phyloP scores from a whole-genome alignment of 2,329 filamentous ascomycete species.

The Macrophomina pseudophaseolina region DNA sequence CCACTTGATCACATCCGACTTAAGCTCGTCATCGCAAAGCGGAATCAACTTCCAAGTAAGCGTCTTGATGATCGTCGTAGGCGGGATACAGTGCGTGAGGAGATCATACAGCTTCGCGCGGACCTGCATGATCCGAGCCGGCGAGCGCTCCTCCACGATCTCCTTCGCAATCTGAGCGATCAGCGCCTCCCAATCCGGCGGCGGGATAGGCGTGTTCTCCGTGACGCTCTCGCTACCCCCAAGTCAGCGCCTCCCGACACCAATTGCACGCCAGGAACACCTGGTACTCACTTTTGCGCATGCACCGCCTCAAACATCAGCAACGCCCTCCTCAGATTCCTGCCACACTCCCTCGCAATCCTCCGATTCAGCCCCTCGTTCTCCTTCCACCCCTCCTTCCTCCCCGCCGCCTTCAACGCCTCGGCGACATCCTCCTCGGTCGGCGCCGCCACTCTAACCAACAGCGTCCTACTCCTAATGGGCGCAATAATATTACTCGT shows the following conservation, averaged over 20 bases:
- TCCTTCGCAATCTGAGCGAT: constrained; percentile 89
- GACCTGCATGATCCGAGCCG: constrained; percentile 83
- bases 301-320: constrained; percentile 98
- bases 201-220: constrained; percentile 86
- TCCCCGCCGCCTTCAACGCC: constrained; percentile 71
- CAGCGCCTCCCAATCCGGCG: constrained; percentile 95
- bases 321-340: constrained; percentile 86
- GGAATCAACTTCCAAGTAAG: constrained; percentile 91
- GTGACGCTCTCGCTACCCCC: constrained; percentile 79
- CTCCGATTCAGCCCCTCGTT: constrained; percentile 77
- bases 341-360: constrained; percentile 87
- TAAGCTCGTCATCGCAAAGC: constrained; percentile 85
- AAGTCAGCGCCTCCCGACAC: not conserved
- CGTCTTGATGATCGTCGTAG: constrained; percentile 92
- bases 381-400: constrained; percentile 83
- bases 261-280: not conserved
- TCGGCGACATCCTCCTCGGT: constrained; percentile 82
- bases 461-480: constrained; percentile 86
- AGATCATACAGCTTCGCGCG: constrained; percentile 96
- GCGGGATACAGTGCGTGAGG: constrained; percentile 94
- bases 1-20: constrained; percentile 93
- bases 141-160: constrained; percentile 92
- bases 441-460: constrained; percentile 90
- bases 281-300: constrained; percentile 80
- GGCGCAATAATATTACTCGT: constrained; percentile 99